phyloP scores from a whole-genome alignment of 257 asterid genomes.

The Lavandula angustifolia region DNA sequence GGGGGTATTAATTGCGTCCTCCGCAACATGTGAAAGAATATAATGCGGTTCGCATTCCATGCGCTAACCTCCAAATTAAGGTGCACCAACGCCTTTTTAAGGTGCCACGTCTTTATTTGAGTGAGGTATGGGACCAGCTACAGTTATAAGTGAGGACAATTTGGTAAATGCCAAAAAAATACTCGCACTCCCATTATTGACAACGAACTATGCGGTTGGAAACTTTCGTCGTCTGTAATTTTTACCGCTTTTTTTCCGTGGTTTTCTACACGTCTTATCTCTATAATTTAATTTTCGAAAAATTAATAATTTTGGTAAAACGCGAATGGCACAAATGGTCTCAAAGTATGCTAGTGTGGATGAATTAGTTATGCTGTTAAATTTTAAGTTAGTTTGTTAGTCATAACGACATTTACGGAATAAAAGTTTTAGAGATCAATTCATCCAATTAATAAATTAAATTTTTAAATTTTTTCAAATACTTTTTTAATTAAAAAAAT shows the following conservation, averaged over 20 bases:
- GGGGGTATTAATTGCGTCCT: constrained; percentile 31
- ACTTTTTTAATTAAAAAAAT: too few relatives aligned
- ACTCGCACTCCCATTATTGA: constrained; percentile 18
- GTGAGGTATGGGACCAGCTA: constrained; percentile 24
- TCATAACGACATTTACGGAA: too few relatives aligned
- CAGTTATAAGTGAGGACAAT: constrained; percentile 6
- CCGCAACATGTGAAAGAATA: constrained; percentile 37
- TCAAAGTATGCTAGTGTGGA: too few relatives aligned
- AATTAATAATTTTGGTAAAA: too few relatives aligned
- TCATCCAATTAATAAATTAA: too few relatives aligned
- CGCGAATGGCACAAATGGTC: too few relatives aligned
- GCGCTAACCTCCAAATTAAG: constrained; percentile 38
- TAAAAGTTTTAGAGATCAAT: too few relatives aligned
- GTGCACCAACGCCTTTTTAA: constrained; percentile 33
- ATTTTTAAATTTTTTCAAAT: too few relatives aligned
- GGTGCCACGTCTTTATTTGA: constrained; percentile 37
- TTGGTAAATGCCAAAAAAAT: constrained; percentile 21
- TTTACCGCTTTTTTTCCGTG: not conserved
- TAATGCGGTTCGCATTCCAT: constrained; percentile 23
- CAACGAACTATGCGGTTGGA: constrained; percentile 19
- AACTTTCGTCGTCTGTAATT: not conserved
- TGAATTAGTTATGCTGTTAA: too few relatives aligned
- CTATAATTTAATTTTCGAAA: too few relatives aligned
- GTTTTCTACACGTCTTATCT: too few relatives aligned
- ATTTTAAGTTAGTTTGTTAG: too few relatives aligned